Percentiles rank a stretch among this genome's conserved stretches.
These are phyloP conservation scores for Pharus latifolius DNA, from an alignment of 176 grass and related monocot species.

Conservation along the genomic window DNA sequence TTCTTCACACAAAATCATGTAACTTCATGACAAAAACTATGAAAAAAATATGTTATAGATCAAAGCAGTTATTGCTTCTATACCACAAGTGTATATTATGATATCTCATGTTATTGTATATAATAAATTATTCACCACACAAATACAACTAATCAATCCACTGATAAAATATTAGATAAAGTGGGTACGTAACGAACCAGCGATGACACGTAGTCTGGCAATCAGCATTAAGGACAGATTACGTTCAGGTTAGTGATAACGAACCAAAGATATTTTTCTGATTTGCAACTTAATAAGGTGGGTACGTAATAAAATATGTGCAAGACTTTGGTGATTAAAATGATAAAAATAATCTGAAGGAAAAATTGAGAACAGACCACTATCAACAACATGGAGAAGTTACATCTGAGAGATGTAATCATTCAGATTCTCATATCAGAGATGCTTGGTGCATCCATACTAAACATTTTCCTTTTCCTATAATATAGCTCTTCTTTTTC, in stretches of 20 bases:
- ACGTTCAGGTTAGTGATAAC: not conserved
- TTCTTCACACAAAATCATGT: too few relatives aligned
- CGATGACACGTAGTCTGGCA: constrained; percentile 62
- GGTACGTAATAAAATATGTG: not conserved
- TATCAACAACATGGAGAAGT: not conserved
- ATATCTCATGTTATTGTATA: too few relatives aligned
- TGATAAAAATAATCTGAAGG: not conserved
- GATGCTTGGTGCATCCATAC: not conserved
- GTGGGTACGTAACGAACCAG: too few relatives aligned
- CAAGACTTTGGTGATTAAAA: not conserved
- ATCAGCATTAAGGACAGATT: constrained; percentile 6
- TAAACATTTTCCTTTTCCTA: not conserved
- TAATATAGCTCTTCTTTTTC: not conserved
- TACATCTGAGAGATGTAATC: not conserved
- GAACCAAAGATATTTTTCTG: not conserved
- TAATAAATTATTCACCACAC: too few relatives aligned
- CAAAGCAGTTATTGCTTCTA: too few relatives aligned
- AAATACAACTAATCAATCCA: too few relatives aligned
- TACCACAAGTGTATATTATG: too few relatives aligned
- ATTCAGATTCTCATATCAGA: not conserved
- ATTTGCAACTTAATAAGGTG: not conserved
- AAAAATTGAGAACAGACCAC: not conserved
- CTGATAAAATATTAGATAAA: too few relatives aligned
- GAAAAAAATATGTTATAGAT: too few relatives aligned
- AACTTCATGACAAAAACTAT: too few relatives aligned